Base-by-base conservation (phyloP, 495 filamentous ascomycete genomes). In the Penicillium herquei region DNA sequence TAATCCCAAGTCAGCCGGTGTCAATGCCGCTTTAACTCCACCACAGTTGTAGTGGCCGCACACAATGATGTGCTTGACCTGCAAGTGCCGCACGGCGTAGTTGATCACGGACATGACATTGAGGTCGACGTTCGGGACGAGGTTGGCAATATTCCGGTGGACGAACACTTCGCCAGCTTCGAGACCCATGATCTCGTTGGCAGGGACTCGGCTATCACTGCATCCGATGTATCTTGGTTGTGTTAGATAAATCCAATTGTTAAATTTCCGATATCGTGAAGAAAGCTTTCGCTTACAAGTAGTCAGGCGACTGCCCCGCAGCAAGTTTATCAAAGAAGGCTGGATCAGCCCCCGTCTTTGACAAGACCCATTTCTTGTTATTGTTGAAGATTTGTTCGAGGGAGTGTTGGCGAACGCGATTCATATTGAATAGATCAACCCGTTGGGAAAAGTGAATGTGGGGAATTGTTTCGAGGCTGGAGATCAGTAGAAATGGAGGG, bases 111-210 rank as follows among this genome's bases (percentile, higher is more conserved):
- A 79, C 39, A 81, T 78, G 45, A 83, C 79, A 70, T 79, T 87
- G 64, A 93, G 78, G 70, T 96, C 91, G 66, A 81, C 81, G 31
- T 86, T 77, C 39, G 83, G 83, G 49, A 96, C 75, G 64, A 92
- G 79, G 73, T 96, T 96, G 67, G 91, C 91, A 70, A 96, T 92
- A 79, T 95, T 95, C 71, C 91, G 89, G 77, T 94, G 91, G 39
- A 89, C 86, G 67, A 96, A 96, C 54, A 94, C 85, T 60, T 96
- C 89, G 61, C 91, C 91, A 3, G 91, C 90, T 57, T 91, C 80
- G 37, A 91, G 81, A 59, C 86, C 84, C 44, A 91, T 81, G 65
- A 96, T 79, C 41, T 88, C 90, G 26, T 90, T 94, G 65, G 92
- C 91, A 10, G 91, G 91, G 58, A 87, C 83, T 49, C 91, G 88